phyloP scores from a whole-genome alignment of 768 basidiomycete species.

The Mycena filopes region DNA sequence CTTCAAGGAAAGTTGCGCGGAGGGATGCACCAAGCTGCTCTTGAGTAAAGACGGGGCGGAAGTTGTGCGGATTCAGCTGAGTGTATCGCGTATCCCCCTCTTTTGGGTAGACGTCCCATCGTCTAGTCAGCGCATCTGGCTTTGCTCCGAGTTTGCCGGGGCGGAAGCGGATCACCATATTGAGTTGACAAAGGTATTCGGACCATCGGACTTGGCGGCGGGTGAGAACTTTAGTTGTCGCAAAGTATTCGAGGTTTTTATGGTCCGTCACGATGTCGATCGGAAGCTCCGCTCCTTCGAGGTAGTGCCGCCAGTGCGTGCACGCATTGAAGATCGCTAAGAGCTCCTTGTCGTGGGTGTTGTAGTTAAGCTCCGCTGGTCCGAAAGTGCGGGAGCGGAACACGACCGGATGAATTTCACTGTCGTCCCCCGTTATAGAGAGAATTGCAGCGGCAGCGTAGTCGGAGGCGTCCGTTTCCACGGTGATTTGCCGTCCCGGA shows the following conservation, averaged over 20 bases:
- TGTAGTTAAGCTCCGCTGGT: conserved; percentile 51
- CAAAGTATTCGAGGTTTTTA: conserved; percentile 51
- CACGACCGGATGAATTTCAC: conserved; percentile 24
- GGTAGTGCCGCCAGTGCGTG: conserved; percentile 39
- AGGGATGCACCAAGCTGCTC: neutral
- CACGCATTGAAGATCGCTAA: conserved; percentile 50
- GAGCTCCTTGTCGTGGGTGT: conserved; percentile 55
- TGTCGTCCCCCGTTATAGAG: conserved; percentile 11
- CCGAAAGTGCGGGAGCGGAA: conserved; percentile 27
- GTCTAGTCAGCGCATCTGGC: conserved; percentile 3
- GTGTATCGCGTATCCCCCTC: too few relatives aligned
- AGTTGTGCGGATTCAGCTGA: too few relatives aligned
- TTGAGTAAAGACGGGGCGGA: too few relatives aligned
- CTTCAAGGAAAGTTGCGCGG: neutral
- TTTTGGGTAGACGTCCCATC: conserved; percentile 8
- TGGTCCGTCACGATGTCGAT: conserved; percentile 46
- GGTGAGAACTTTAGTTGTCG: conserved; percentile 42
- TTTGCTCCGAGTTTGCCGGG: neutral
- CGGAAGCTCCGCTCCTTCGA: conserved; percentile 33
- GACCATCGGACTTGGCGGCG: conserved; percentile 51
- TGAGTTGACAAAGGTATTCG: conserved; percentile 39
- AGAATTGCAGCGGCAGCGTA: conserved; percentile 21
- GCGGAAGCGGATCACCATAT: conserved; percentile 10
- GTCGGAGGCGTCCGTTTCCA: too few relatives aligned
- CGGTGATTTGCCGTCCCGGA: too few relatives aligned